A percentile compares a stretch with the other conserved stretches of the same genome.
Evolutionary conservation across 495 filamentous ascomycete genomes (phyloP).

Genomic region (Penicillium paxilli): DNA sequence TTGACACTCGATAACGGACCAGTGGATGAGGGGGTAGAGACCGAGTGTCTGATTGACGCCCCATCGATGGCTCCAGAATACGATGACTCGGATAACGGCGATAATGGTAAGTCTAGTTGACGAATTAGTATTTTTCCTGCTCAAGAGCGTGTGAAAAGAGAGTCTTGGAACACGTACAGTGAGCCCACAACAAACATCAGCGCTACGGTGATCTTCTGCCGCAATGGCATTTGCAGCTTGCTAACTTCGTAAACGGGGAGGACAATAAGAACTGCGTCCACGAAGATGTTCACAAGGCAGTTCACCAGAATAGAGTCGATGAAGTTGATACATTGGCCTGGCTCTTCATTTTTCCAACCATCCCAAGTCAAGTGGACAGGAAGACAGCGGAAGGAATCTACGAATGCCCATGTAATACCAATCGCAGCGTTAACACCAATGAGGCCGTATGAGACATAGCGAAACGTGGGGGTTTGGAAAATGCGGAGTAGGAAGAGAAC

Average conservation of each 20-base stretch:
- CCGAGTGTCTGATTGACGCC: slow-evolving; percentile 25
- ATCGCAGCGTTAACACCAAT: slow-evolving; percentile 34
- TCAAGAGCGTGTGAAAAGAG: background rate
- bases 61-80: slow-evolving; percentile 30
- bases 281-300: slow-evolving; percentile 29
- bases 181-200: slow-evolving; percentile 36
- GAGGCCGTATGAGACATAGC: slow-evolving; percentile 28
- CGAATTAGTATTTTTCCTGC: background rate
- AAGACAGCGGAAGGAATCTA: slow-evolving; percentile 34
- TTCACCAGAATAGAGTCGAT: slow-evolving; percentile 27
- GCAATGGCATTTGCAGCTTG: slow-evolving; percentile 28
- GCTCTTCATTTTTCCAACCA: slow-evolving; percentile 23
- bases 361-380: slow-evolving; percentile 35
- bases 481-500: slow-evolving; percentile 48
- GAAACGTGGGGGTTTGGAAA: slow-evolving; percentile 35
- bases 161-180: slow-evolving; percentile 14
- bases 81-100: slow-evolving; percentile 29
- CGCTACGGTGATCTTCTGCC: slow-evolving; percentile 32
- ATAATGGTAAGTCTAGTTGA: slow-evolving; percentile 22
- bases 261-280: slow-evolving; percentile 29
- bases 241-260: slow-evolving; percentile 33
- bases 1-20: slow-evolving; percentile 34
- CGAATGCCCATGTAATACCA: slow-evolving; percentile 29
- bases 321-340: slow-evolving; percentile 29
- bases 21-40: slow-evolving; percentile 28